phyloP scores from a whole-genome alignment of 2,329 filamentous ascomycete genomes.

The Penicillium sp. region DNA sequence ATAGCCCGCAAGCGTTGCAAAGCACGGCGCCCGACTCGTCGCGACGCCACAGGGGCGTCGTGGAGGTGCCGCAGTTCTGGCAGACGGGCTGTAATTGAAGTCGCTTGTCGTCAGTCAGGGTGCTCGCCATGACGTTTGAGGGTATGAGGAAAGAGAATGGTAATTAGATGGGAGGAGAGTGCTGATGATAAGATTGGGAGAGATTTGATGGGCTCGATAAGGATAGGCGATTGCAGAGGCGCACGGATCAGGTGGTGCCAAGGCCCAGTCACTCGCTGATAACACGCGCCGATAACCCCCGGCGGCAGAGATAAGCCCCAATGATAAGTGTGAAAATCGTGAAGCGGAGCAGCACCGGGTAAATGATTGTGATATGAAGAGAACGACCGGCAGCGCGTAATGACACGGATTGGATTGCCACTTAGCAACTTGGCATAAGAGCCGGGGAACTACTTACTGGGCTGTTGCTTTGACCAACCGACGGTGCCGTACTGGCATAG shows the following conservation, averaged over 20 bases:
- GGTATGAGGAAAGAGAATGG: conserved; percentile 17
- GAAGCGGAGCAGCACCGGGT: conserved; percentile 1
- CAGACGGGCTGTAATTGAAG: conserved; percentile 82
- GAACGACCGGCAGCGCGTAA: conserved; percentile 11
- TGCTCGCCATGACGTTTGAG: conserved; percentile 37
- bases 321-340: conserved; percentile 18
- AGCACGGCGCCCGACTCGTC: conserved; percentile 93
- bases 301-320: conserved; percentile 19
- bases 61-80: conserved; percentile 92
- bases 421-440: background rate
- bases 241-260: conserved; percentile 32
- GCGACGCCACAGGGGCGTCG: conserved; percentile 92
- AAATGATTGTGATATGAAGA: conserved; percentile 10
- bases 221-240: conserved; percentile 40
- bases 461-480: conserved; percentile 54
- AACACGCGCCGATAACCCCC: conserved; percentile 30
- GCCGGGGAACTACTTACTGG: conserved; percentile 32
- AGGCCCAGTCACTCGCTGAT: conserved; percentile 29
- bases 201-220: conserved; percentile 44
- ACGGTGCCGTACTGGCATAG: conserved; percentile 58
- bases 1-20: conserved; percentile 97
- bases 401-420: background rate
- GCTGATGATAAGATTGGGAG: conserved; percentile 38
- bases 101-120: conserved; percentile 46
- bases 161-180: conserved; percentile 26